Percentiles rank a stretch among this genome's conserved stretches.
These are phyloP conservation scores for Zygoascus ofunaensis DNA, from an alignment of 805 yeast species.

Conservation along the genomic window DNA sequence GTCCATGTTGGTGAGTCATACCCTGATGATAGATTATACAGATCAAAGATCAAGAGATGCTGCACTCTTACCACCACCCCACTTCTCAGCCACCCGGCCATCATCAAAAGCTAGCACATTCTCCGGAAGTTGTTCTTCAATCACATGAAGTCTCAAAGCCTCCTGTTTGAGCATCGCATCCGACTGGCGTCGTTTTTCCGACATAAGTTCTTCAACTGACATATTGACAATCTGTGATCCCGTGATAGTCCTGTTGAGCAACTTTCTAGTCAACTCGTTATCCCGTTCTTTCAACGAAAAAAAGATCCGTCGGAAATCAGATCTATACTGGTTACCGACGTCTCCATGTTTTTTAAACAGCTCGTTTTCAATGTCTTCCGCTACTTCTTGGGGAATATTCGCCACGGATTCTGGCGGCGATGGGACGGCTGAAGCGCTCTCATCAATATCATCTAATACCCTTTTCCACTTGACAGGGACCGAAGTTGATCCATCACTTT, in stretches of 20 bases:
- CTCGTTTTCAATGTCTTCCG: conserved; percentile 20
- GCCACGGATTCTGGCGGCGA: background rate
- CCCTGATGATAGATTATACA: too few relatives aligned
- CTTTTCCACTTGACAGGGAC: background rate
- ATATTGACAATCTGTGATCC: conserved; percentile 25
- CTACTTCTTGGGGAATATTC: conserved; percentile 8
- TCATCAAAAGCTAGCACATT: conserved; percentile 30
- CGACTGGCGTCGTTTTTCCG: conserved; percentile 17
- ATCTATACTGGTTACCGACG: conserved; percentile 19
- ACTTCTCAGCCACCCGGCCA: conserved; percentile 34
- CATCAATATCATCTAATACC: background rate
- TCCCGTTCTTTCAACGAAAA: conserved; percentile 21
- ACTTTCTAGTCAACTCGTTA: conserved; percentile 16
- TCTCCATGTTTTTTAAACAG: conserved; percentile 16
- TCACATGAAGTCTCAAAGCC: conserved; percentile 22
- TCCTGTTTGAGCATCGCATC: conserved; percentile 23
- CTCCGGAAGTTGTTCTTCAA: conserved; percentile 21
- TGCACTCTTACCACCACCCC: conserved; percentile 35
- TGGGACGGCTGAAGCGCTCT: background rate
- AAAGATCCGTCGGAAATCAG: conserved; percentile 24
- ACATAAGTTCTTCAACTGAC: conserved; percentile 24
- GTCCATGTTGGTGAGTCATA: too few relatives aligned
- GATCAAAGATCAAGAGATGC: conserved; percentile 21
- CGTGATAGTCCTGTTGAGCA: conserved; percentile 21
- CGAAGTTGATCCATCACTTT: background rate